A percentile compares a stretch with the other conserved stretches of the same genome.
These are phyloP conservation scores for Neurospora sp. DNA, from an alignment of 495 filamentous ascomycete genomes.

Conservation along the genomic window DNA sequence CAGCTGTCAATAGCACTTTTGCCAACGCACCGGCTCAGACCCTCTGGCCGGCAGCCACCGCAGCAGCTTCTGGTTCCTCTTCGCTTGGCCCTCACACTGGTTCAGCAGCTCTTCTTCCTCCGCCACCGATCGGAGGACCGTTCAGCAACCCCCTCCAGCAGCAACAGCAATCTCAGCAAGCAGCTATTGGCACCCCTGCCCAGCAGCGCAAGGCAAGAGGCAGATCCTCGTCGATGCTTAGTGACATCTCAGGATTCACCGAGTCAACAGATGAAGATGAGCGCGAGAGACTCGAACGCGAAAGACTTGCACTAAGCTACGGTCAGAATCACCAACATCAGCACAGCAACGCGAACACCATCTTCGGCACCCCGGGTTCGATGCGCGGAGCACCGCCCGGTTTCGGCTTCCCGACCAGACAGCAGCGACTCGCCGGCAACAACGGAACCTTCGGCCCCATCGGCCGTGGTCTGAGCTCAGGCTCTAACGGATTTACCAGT, in stretches of 20 bases:
- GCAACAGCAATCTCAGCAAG: neutral
- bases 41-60: constrained; percentile 20
- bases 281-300: constrained; percentile 2
- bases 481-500: constrained; percentile 11
- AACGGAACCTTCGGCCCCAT: neutral
- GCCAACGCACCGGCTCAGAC: constrained; percentile 5
- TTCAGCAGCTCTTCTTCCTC: constrained; percentile 8
- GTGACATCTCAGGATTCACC: constrained; percentile 55
- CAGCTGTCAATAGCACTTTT: neutral
- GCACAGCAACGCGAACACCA: neutral
- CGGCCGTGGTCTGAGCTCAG: neutral
- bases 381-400: constrained; percentile 21
- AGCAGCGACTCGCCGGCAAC: constrained; percentile 1
- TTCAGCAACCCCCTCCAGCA: constrained; percentile 16
- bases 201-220: constrained; percentile 34
- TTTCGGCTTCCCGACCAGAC: constrained; percentile 6
- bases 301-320: neutral
- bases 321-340: constrained; percentile 1
- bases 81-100: neutral
- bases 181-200: constrained; percentile 12
- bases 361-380: constrained; percentile 5
- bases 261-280: constrained; percentile 41
- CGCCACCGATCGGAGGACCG: constrained; percentile 6
- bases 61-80: constrained; percentile 9
- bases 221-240: constrained; percentile 58